These are phyloP conservation scores for Colletotrichum liaoningense DNA, from an alignment of 2,329 filamentous ascomycete species.

Conservation along the genomic window DNA sequence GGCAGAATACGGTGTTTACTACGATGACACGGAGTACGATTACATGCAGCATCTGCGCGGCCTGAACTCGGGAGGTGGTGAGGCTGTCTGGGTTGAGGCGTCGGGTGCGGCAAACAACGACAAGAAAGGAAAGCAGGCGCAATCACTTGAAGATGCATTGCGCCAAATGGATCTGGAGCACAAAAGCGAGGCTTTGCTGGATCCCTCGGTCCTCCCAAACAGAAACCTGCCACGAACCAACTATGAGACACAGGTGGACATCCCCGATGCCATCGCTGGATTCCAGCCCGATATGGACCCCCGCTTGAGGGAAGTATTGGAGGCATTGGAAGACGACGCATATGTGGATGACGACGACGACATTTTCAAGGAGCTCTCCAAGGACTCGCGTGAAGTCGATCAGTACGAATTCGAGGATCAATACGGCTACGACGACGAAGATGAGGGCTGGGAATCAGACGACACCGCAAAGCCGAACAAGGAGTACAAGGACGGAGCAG, in stretches of 20 bases:
- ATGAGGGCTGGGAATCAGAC: constrained; percentile 95
- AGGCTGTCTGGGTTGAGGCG: constrained; percentile 87
- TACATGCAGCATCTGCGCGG: constrained; percentile 99
- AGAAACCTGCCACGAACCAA: constrained; percentile 81
- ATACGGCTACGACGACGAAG: constrained; percentile 67
- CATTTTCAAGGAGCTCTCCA: constrained; percentile 80
- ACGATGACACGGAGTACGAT: constrained; percentile 94
- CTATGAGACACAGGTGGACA: constrained; percentile 92
- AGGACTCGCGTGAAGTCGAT: constrained; percentile 79
- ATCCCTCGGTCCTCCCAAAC: constrained; percentile 80
- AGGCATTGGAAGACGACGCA: constrained; percentile 94
- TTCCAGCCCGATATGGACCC: constrained; percentile 99
- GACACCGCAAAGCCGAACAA: constrained; percentile 83
- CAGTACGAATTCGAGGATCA: constrained; percentile 80
- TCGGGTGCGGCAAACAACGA: constrained; percentile 67
- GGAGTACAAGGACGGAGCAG: constrained; percentile 63
- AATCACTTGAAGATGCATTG: constrained; percentile 85
- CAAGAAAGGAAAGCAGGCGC: constrained; percentile 78
- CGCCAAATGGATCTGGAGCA: constrained; percentile 69
- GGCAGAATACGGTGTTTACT: constrained; percentile 93
- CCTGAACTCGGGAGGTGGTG: constrained; percentile 78
- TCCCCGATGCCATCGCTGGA: constrained; percentile 90
- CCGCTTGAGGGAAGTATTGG: constrained; percentile 86
- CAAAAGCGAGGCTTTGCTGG: constrained; percentile 69
- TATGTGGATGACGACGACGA: constrained; percentile 92